These are phyloP conservation scores for Diaporthe citri DNA, from an alignment of 2,329 filamentous ascomycete genomes.

Conservation along the genomic window DNA sequence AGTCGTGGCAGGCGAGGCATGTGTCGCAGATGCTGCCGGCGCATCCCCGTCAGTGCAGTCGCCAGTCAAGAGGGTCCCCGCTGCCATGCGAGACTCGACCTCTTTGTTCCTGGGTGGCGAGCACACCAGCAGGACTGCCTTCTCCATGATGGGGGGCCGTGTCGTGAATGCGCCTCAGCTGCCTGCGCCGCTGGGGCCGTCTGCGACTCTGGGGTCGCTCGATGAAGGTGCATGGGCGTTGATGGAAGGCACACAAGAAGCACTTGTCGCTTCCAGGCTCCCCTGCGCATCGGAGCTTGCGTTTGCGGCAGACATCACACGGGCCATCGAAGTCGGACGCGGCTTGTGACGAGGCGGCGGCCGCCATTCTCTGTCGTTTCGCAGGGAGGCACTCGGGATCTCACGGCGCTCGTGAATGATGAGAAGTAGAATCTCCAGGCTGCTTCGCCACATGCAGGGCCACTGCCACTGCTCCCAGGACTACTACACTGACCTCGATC, in stretches of 20 bases:
- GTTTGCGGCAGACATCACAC: not conserved
- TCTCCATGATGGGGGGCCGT: not conserved
- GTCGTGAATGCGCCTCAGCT: not conserved
- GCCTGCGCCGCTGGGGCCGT: not conserved
- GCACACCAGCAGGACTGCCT: not conserved
- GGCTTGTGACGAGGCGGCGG: not conserved
- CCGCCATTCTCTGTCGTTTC: not conserved
- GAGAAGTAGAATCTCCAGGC: not conserved
- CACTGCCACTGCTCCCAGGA: too few species aligned
- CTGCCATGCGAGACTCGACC: not conserved
- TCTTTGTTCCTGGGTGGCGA: not conserved
- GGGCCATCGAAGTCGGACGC: not conserved
- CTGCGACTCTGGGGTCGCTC: not conserved
- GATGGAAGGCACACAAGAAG: not conserved
- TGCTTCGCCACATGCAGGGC: not conserved
- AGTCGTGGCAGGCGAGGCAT: not conserved
- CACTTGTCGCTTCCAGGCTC: not conserved
- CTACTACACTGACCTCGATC: not conserved
- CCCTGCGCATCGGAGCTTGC: not conserved
- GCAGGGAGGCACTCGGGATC: not conserved
- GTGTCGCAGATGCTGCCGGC: not conserved
- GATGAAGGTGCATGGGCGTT: not conserved
- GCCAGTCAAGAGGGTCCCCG: not conserved
- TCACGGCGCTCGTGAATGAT: not conserved
- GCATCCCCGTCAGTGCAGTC: not conserved